phyloP scores from a whole-genome alignment of 2,329 filamentous ascomycete genomes.

The Diatrype stigma region DNA sequence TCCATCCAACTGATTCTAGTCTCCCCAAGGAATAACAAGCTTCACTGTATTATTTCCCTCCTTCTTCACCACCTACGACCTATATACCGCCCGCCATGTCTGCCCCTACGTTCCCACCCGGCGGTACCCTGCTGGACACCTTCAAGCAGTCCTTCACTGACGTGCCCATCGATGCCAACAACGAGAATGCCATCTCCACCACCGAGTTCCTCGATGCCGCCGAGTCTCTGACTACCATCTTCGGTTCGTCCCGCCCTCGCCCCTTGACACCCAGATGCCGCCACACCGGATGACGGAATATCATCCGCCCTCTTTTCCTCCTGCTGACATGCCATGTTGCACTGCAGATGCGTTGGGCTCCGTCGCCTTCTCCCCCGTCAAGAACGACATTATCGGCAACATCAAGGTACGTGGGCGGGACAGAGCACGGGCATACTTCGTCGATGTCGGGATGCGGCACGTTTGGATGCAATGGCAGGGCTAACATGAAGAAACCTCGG shows the following conservation, averaged over 20 bases:
- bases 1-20: neutral
- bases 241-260: conserved; percentile 54
- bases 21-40: neutral
- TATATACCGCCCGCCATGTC: conserved; percentile 44
- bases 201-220: conserved; percentile 86
- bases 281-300: no score
- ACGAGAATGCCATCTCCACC: conserved; percentile 75
- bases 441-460: no score
- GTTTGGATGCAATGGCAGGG: conserved; percentile 6
- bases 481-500: conserved; percentile 7
- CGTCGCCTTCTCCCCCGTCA: conserved; percentile 83
- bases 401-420: conserved; percentile 70
- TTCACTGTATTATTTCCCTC: neutral
- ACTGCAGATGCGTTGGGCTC: conserved; percentile 56
- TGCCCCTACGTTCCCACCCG: conserved; percentile 50
- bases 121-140: conserved; percentile 79
- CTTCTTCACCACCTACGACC: conserved; percentile 1
- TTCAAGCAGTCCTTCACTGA: conserved; percentile 80
- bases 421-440: conserved; percentile 1
- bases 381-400: conserved; percentile 87
- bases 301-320: neutral
- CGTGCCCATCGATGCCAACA: conserved; percentile 69
- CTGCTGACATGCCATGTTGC: conserved; percentile 2
- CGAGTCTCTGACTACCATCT: conserved; percentile 81
- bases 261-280: neutral